Evolutionary conservation across 73 alveolate species (phyloP).

Genomic region (Tetrahymena borealis): DNA sequence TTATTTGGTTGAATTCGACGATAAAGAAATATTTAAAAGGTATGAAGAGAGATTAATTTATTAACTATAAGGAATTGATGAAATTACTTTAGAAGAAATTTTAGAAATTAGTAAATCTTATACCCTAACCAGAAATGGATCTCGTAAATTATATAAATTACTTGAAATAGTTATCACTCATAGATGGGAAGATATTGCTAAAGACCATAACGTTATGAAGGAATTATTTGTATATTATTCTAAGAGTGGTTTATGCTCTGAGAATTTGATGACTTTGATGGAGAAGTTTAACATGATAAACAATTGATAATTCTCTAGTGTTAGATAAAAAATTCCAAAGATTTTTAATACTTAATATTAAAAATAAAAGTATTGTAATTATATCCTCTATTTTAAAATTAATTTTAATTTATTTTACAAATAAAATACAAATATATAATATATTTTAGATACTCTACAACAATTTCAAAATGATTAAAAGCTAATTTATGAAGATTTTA

Average conservation of each 20-base stretch:
- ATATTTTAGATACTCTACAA: too few relatives aligned
- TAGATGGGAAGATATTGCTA: neutral
- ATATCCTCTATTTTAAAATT: too few relatives aligned
- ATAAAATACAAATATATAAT: too few relatives aligned
- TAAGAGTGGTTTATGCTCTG: neutral
- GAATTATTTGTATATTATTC: neutral
- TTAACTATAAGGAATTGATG: neutral
- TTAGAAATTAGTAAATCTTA: neutral
- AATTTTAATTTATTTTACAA: too few relatives aligned
- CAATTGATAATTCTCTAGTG: too few relatives aligned
- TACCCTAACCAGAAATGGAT: neutral
- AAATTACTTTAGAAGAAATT: neutral
- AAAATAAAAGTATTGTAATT: too few relatives aligned
- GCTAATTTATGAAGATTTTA: too few relatives aligned
- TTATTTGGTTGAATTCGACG: neutral
- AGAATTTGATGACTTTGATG: neutral
- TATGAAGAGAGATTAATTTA: neutral
- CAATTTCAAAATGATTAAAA: too few relatives aligned
- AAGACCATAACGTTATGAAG: neutral
- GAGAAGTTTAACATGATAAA: neutral
- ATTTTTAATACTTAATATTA: too few relatives aligned
- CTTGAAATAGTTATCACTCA: neutral
- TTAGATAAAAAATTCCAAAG: too few relatives aligned
- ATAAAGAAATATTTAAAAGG: neutral
- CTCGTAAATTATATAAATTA: neutral